phyloP scores from a whole-genome alignment of 306 rosid species.

The Arachis stenosperma region DNA sequence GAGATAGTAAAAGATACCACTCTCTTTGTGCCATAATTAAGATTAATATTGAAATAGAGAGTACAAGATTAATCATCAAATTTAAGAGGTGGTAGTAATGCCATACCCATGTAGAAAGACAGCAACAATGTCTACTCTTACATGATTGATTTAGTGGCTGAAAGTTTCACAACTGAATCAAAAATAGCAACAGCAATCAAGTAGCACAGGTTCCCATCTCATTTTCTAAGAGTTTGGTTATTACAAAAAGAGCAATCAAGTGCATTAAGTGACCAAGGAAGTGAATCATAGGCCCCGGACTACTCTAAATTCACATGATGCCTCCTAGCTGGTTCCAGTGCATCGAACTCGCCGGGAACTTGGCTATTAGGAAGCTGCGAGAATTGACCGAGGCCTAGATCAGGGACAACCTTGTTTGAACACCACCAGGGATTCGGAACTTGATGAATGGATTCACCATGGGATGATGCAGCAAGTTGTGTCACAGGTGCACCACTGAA shows the following conservation, averaged over 20 bases:
- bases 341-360: constrained; percentile 56
- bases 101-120: too few species aligned
- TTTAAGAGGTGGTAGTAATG: too few species aligned
- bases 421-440: constrained; percentile 65
- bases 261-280: constrained; percentile 78
- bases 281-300: constrained; percentile 53
- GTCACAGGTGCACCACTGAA: constrained; percentile 62
- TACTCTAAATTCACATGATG: constrained; percentile 69
- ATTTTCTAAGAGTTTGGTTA: constrained; percentile 4
- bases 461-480: constrained; percentile 55
- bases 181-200: constrained; percentile 23
- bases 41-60: too few species aligned
- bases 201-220: constrained; percentile 9
- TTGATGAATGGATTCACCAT: constrained; percentile 52
- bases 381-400: constrained; percentile 69
- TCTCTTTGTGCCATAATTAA: too few species aligned
- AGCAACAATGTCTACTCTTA: too few species aligned
- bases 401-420: constrained; percentile 53
- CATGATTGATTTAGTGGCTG: too few species aligned
- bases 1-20: background rate
- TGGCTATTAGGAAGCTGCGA: constrained; percentile 57
- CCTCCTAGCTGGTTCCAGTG: constrained; percentile 69
- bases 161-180: background rate
- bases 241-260: constrained; percentile 24
- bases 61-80: too few species aligned